Percentiles rank a stretch among this genome's conserved stretches.
These are phyloP conservation scores for Penicillium sp. DNA, from an alignment of 2,329 filamentous ascomycete species.

Conservation along the genomic window DNA sequence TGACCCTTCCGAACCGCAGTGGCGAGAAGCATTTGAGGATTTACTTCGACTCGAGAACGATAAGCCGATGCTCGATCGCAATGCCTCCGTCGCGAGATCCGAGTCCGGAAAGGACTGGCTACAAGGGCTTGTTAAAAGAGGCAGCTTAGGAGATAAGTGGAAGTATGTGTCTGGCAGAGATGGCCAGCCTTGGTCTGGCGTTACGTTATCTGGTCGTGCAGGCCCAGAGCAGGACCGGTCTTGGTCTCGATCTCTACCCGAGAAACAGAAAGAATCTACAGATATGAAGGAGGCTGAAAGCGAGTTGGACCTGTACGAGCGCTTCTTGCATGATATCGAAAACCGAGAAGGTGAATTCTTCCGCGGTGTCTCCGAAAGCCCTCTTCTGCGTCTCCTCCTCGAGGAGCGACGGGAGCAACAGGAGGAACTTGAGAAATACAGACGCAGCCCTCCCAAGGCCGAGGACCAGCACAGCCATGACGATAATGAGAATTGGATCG, in stretches of 20 bases:
- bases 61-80: constrained; percentile 41
- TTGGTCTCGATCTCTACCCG: constrained; percentile 9
- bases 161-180: constrained; percentile 29
- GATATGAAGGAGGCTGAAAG: constrained; percentile 29
- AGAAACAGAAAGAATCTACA: constrained; percentile 23
- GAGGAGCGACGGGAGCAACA: constrained; percentile 30
- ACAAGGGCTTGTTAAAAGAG: constrained; percentile 39
- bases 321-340: constrained; percentile 42
- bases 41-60: constrained; percentile 51
- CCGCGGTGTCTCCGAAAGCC: constrained; percentile 30
- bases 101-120: constrained; percentile 43
- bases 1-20: constrained; percentile 42
- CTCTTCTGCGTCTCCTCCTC: constrained; percentile 35
- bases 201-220: constrained; percentile 17
- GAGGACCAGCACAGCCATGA: constrained; percentile 16
- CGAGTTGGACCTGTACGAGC: constrained; percentile 56
- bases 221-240: constrained; percentile 7
- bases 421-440: constrained; percentile 20
- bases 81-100: constrained; percentile 19
- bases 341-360: constrained; percentile 34
- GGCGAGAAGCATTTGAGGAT: constrained; percentile 61
- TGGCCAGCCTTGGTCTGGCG: constrained; percentile 23
- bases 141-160: constrained; percentile 44
- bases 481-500: constrained; percentile 29
- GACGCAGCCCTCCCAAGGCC: background rate